Percentiles rank a stretch among this genome's conserved stretches.
These are phyloP conservation scores for Alternaria burnsii DNA, from an alignment of 2,329 filamentous ascomycete species.

Conservation along the genomic window DNA sequence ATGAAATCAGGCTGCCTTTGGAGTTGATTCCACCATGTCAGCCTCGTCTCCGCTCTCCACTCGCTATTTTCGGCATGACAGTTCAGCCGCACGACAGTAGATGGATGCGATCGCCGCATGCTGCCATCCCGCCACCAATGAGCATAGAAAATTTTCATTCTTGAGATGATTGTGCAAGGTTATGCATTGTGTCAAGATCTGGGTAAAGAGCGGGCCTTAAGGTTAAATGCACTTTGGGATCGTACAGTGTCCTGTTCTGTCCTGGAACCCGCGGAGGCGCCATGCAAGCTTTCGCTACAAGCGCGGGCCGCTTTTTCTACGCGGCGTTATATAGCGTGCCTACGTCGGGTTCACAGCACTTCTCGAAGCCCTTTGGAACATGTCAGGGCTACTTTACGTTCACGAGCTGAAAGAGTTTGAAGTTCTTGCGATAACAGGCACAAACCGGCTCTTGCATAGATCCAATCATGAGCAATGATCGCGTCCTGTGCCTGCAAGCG, in stretches of 20 bases:
- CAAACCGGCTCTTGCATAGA: neutral
- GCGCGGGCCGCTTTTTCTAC: neutral
- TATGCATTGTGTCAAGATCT: neutral
- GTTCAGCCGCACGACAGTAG: neutral
- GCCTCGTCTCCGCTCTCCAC: neutral
- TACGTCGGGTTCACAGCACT: neutral
- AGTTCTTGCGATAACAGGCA: neutral
- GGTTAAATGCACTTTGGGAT: neutral
- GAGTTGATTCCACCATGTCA: neutral
- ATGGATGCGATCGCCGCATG: neutral
- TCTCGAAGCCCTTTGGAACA: neutral
- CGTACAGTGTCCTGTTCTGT: neutral
- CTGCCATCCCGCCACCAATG: neutral
- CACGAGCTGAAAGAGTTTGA: neutral
- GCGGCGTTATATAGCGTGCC: too few relatives aligned
- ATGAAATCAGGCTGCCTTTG: neutral
- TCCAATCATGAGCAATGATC: neutral
- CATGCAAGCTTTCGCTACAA: neutral
- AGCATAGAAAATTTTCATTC: neutral
- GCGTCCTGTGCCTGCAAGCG: neutral
- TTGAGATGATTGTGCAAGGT: neutral
- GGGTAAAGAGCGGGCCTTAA: neutral
- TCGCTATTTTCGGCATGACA: neutral
- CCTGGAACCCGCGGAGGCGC: neutral
- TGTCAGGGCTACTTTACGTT: neutral